Evolutionary conservation across 345 rosid genomes (phyloP).

Genomic region (Salix arbutifolia): DNA sequence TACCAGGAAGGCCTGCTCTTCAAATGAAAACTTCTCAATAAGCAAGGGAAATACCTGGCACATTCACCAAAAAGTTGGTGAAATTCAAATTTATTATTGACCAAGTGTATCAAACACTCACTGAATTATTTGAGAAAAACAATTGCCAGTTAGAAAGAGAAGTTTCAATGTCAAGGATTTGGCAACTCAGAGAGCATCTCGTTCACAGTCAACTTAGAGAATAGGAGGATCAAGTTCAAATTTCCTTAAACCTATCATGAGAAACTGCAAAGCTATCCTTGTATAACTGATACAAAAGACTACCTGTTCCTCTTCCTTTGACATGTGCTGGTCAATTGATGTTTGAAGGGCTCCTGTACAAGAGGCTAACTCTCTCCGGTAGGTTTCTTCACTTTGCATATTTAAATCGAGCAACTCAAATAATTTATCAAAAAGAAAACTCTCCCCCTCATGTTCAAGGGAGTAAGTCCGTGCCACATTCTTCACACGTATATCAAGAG

Average conservation of each 20-base stretch:
- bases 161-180: neutral
- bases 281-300: neutral
- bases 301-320: constrained; percentile 95
- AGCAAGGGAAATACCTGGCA: constrained; percentile 71
- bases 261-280: neutral
- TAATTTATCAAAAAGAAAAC: constrained; percentile 67
- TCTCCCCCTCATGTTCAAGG: constrained; percentile 83
- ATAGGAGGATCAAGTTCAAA: neutral
- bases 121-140: neutral
- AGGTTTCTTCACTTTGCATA: constrained; percentile 50
- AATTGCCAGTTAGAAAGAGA: neutral
- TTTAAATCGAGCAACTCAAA: constrained; percentile 60
- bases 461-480: constrained; percentile 84
- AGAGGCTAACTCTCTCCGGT: constrained; percentile 68
- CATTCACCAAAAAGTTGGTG: constrained; percentile 13
- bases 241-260: neutral
- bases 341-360: constrained; percentile 81
- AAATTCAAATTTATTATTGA: constrained; percentile 13
- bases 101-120: constrained; percentile 1
- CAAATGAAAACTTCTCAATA: constrained; percentile 63
- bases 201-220: neutral
- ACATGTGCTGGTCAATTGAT: constrained; percentile 83
- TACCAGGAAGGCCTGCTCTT: constrained; percentile 75
- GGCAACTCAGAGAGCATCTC: constrained; percentile 1
- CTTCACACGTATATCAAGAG: constrained; percentile 84